Conservation (phyloP, 495 filamentous ascomycete species). For the Cudoniella acicularis region DNA sequence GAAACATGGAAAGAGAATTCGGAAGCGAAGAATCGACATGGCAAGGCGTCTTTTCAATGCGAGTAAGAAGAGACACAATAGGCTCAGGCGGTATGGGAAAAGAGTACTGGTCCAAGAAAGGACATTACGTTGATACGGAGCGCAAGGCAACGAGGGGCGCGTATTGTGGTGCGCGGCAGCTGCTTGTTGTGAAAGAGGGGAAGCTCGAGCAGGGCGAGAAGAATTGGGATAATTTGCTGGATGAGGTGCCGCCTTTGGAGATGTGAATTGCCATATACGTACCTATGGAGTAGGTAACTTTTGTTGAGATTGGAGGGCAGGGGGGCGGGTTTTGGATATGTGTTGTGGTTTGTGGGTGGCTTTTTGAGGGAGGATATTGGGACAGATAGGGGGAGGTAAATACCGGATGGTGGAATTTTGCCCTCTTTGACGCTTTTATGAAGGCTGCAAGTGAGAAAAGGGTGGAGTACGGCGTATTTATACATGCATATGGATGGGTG, state of each 20-base stretch:
- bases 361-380: too few relatives aligned
- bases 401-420: too few relatives aligned
- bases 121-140: constrained; percentile 28
- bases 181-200: constrained; percentile 54
- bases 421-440: too few relatives aligned
- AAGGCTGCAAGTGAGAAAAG: too few relatives aligned
- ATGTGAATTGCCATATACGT: too few relatives aligned
- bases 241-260: constrained; percentile 21
- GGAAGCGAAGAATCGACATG: constrained; percentile 35
- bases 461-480: too few relatives aligned
- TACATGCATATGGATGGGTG: too few relatives aligned
- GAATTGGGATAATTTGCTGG: constrained; percentile 46
- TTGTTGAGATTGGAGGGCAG: too few relatives aligned
- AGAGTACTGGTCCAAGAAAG: constrained; percentile 28
- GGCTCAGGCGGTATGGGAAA: constrained; percentile 32
- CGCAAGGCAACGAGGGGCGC: constrained; percentile 47
- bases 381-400: too few relatives aligned
- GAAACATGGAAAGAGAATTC: constrained; percentile 26
- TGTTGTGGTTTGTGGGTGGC: too few relatives aligned
- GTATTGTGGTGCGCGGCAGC: constrained; percentile 53
- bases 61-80: constrained; percentile 44
- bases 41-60: constrained; percentile 46
- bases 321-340: too few relatives aligned
- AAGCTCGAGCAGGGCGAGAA: constrained; percentile 42
- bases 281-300: too few relatives aligned